Base-by-base conservation (phyloP, 2,329 filamentous ascomycete species). In the Calonectria crousiana region DNA sequence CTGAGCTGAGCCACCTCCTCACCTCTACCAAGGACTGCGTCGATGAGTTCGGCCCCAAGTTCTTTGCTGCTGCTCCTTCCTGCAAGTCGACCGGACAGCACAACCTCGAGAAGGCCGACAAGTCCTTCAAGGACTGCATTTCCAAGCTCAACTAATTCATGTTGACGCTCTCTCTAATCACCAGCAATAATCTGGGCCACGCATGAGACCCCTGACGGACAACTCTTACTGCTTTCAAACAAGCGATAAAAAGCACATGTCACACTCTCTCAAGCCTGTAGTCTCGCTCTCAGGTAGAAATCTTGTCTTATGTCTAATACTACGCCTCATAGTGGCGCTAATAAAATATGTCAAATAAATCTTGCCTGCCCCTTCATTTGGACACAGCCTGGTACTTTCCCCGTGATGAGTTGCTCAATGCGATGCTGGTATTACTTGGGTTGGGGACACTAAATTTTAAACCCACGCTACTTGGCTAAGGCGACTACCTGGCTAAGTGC, bases 1-100 rank as follows among this genome's bases (percentile, higher is more conserved):
- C 53, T 51, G 53, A 58, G 44, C 32, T 69, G 10, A 28, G 26
- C 20, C 16, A 52, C 13, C 44, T 69, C 44, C 34, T 69, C 13
- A 36, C 16, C n/a, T 69, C 67, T 5, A 38, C 60, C 53, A 69
- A 69, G 44, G 56, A 52, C 30, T 47, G 56, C 11, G n/a, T 69
- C n/a, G 38, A 64, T 28, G 53, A 69, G 4, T 69, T 69, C 16
- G 32, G 53, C 13, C 26, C n/a, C 44, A 62, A 62, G 32, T 62
- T 69, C n/a, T 49, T 69, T 18, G 32, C 58, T 16, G 16, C 38
- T 6, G 56, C 60, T 20, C 67, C 56, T 14, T 51, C 56, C n/a
- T 70, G 67, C 38, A 38, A 62, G 16, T 64, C 56, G 10, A 62
- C 47, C 18, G 30, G 56, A 13, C 28, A 51, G 28, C 38, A 70